Conservation (phyloP, 495 filamentous ascomycete species). For the Neurospora pannonica region DNA sequence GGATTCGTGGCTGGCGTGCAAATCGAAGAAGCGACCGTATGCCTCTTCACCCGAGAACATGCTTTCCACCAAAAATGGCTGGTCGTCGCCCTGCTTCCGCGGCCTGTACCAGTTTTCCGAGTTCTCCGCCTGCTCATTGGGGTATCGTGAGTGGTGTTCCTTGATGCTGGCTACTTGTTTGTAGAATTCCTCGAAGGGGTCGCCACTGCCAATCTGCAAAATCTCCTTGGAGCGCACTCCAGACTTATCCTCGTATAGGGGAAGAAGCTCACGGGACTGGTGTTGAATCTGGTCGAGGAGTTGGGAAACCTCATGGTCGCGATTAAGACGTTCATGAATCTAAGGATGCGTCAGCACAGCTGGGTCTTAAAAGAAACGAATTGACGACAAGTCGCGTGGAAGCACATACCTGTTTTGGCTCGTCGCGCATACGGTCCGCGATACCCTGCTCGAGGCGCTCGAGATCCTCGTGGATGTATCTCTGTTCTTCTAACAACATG, state of each 20-base stretch:
- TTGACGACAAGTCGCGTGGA: not conserved
- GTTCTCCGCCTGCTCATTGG: constrained; percentile 91
- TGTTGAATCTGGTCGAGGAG: constrained; percentile 78
- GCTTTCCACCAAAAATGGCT: constrained; percentile 69
- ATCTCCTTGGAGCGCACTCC: constrained; percentile 66
- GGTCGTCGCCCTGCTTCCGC: constrained; percentile 43
- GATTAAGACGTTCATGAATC: constrained; percentile 75
- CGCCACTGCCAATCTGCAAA: constrained; percentile 73
- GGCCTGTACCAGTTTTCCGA: constrained; percentile 86
- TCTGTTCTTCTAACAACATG: constrained; percentile 86
- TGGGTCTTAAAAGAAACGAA: not conserved
- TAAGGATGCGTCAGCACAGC: constrained; percentile 32
- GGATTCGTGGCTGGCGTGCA: constrained; percentile 72
- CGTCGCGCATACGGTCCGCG: constrained; percentile 76
- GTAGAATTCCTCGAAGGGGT: constrained; percentile 89
- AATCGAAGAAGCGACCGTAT: constrained; percentile 82
- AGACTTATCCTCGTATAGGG: constrained; percentile 77
- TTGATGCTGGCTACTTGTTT: constrained; percentile 72
- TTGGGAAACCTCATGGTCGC: constrained; percentile 85
- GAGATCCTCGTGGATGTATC: constrained; percentile 88
- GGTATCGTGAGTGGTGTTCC: constrained; percentile 81
- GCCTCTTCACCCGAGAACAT: constrained; percentile 96
- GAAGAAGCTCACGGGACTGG: constrained; percentile 69
- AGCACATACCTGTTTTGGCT: constrained; percentile 71
- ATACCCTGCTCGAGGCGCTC: constrained; percentile 92